Percentiles rank a stretch among this genome's conserved stretches.
phyloP scores from a whole-genome alignment of 2,329 filamentous ascomycete species.

The Catunica adiposa region DNA sequence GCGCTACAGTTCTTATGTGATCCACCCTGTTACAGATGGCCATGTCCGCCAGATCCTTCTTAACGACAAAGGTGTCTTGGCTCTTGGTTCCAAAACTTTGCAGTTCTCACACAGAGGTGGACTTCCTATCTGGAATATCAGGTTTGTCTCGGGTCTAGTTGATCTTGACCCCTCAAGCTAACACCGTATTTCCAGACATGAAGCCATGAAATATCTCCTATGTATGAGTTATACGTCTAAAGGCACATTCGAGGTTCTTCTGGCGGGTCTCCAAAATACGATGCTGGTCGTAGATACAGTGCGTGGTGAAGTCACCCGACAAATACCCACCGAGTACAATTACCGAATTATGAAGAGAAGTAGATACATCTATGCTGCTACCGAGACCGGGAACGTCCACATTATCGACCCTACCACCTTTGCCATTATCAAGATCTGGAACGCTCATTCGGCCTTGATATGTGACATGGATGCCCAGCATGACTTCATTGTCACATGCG shows the following conservation, averaged over 20 bases:
- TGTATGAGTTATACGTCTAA: conserved; percentile 95
- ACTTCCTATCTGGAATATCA: conserved; percentile 74
- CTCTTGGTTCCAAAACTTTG: conserved; percentile 65
- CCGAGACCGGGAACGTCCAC: conserved; percentile 64
- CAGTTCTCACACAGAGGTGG: conserved; percentile 80
- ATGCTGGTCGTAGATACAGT: conserved; percentile 64
- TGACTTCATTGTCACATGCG: conserved; percentile 89
- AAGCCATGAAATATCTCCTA: conserved; percentile 53
- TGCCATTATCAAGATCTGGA: conserved; percentile 69
- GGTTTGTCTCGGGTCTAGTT: conserved; percentile 28
- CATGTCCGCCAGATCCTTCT: conserved; percentile 76
- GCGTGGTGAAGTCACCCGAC: conserved; percentile 56
- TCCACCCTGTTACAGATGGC: conserved; percentile 57
- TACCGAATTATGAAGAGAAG: conserved; percentile 88
- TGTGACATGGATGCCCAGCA: conserved; percentile 96
- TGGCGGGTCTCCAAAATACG: conserved; percentile 67
- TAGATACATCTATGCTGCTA: conserved; percentile 84
- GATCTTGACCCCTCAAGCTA: background rate
- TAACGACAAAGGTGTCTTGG: conserved; percentile 78
- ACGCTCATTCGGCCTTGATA: conserved; percentile 72
- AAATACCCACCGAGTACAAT: conserved; percentile 52
- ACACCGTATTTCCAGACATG: conserved; percentile 5
- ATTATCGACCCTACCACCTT: conserved; percentile 69
- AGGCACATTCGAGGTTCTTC: conserved; percentile 65
- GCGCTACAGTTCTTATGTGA: conserved; percentile 78